Evolutionary conservation across 768 basidiomycete species (phyloP).

Genomic region (Mycena epipterygia): DNA sequence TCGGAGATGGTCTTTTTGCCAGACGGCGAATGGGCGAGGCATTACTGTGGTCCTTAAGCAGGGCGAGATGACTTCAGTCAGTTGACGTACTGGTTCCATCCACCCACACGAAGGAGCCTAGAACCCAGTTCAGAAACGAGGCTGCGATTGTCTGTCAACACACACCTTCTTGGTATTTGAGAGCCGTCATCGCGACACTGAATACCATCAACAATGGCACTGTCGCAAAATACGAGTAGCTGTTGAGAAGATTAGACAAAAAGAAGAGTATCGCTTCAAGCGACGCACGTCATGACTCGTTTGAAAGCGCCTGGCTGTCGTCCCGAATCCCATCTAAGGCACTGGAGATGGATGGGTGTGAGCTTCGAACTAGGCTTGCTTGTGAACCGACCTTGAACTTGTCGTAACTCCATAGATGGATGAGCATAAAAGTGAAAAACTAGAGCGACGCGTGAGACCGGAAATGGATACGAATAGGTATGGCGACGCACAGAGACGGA

Average conservation of each 20-base stretch:
- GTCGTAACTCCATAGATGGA: slow-evolving; percentile 88
- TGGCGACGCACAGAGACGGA: slow-evolving; percentile 71
- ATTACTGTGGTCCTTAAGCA: slow-evolving; percentile 54
- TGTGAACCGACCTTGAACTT: slow-evolving; percentile 58
- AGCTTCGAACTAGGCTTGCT: neutral
- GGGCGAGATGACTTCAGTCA: slow-evolving; percentile 28
- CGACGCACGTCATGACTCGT: slow-evolving; percentile 87
- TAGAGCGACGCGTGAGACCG: slow-evolving; percentile 41
- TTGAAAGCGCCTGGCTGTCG: slow-evolving; percentile 89
- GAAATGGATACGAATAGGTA: slow-evolving; percentile 50
- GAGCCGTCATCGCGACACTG: slow-evolving; percentile 67
- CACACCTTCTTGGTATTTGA: slow-evolving; percentile 84
- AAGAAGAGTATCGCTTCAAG: neutral
- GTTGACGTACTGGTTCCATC: slow-evolving; percentile 48
- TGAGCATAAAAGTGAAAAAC: slow-evolving; percentile 78
- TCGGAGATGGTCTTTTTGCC: slow-evolving; percentile 57
- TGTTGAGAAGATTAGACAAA: slow-evolving; percentile 34
- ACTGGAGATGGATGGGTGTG: slow-evolving; percentile 42
- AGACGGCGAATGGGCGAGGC: slow-evolving; percentile 69
- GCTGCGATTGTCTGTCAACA: neutral
- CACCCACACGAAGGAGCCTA: slow-evolving; percentile 57
- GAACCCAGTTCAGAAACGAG: neutral
- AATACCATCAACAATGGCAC: slow-evolving; percentile 78
- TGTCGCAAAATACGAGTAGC: slow-evolving; percentile 86
- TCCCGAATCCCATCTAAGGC: slow-evolving; percentile 80